Evolutionary conservation across 306 rosid species (phyloP), one percentile per base, ranked within the genome.

Genomic region (Cyamopsis tetragonoloba): DNA sequence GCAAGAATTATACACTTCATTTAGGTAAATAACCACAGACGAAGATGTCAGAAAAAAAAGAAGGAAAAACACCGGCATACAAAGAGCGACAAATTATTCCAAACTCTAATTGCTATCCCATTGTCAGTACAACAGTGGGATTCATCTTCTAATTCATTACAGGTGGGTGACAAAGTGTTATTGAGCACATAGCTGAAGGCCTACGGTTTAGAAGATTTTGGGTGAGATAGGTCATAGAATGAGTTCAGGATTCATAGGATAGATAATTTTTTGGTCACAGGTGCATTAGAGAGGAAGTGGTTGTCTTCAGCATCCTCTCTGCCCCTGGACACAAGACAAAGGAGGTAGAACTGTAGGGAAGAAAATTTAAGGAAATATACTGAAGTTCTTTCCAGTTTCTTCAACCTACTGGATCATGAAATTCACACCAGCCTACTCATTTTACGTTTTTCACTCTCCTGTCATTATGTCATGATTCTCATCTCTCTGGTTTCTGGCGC

Each of bases 241-340:
- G 24, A 15, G 20, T 41, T 27, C 41, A 26, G 55, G 41, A 7
- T 42, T 44, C 17, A 17, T 13, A 43, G 54, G 39, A 34, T 46
- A 46, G 13, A 48, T 5, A 8, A 10, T 48, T n/a, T n/a, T n/a
- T n/a, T 19, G 15, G 30, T 12, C 31, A 13, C 8, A 31, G 42
- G 44, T 43, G 11, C 28, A 46, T 9, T 66, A 48, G 58, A 11
- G 71, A 6, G 58, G 58, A 65, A 48, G 11, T 14, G 63, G 7
- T 17, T 23, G 28, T 31, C 27, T 64, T 70, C 66, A 56, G 38
- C 32, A 70, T 42, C 35, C 32, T 66, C 58, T 48, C 22, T 49
- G 14, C 8, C 67, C 43, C 19, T 13, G 43, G 57, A 31, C 13
- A 9, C n/a, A n/a, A n/a, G n/a, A n/a, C n/a, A 38, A 47, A 22